Evolutionary conservation across 352 stramenopile genomes (phyloP).

Genomic region (Pythium volutum): DNA sequence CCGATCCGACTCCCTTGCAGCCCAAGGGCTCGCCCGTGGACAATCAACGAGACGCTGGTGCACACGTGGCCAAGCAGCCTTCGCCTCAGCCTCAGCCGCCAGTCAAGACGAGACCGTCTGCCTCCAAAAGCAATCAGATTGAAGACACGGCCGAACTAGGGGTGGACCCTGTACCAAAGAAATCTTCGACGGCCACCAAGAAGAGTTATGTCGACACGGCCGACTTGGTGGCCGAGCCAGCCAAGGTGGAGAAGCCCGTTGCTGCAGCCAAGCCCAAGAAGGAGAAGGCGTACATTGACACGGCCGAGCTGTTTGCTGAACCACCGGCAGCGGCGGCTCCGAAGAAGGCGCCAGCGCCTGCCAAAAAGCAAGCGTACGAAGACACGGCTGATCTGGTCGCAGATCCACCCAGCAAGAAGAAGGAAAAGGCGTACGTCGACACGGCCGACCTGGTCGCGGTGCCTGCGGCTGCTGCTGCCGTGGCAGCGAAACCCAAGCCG

Average conservation of each 20-base stretch:
- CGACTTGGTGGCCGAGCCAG: background rate
- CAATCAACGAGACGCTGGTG: slow-evolving; percentile 7
- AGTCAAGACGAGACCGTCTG: background rate
- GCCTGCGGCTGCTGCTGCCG: background rate
- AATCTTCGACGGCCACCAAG: background rate
- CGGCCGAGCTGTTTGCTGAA: slow-evolving; percentile 14
- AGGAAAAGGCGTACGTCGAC: slow-evolving; percentile 13
- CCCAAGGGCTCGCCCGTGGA: background rate
- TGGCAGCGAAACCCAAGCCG: background rate
- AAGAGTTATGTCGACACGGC: slow-evolving; percentile 18
- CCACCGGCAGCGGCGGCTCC: background rate
- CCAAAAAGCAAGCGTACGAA: slow-evolving; percentile 11
- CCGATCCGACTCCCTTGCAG: background rate
- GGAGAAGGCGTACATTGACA: slow-evolving; percentile 10
- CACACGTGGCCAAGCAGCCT: background rate
- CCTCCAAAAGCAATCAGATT: background rate
- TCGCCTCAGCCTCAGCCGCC: background rate
- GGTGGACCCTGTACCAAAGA: slow-evolving; percentile 1
- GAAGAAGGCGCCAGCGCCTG: slow-evolving; percentile 3
- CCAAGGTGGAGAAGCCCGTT: background rate
- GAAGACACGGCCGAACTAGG: slow-evolving; percentile 22
- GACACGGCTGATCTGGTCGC: slow-evolving; percentile 22
- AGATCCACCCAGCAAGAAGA: slow-evolving; percentile 5
- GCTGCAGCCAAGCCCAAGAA: background rate
- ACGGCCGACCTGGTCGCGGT: slow-evolving; percentile 10